These are phyloP conservation scores for Suhomyces bolitotheri DNA, from an alignment of 1,139 yeast genomes.

Conservation along the genomic window DNA sequence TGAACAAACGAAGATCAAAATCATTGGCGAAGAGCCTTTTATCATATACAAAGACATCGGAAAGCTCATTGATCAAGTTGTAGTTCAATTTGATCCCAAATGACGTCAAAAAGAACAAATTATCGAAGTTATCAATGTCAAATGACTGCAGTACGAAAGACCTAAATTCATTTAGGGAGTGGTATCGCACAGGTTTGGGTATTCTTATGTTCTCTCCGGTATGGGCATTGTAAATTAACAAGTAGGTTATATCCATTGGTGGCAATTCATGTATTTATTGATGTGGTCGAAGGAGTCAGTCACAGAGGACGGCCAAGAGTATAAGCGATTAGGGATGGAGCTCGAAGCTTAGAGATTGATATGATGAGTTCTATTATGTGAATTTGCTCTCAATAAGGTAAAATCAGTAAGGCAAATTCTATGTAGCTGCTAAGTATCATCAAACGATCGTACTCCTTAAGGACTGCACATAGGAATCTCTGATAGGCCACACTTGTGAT, in stretches of 20 bases:
- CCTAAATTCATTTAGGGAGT: slow-evolving; percentile 26
- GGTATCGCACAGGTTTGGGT: slow-evolving; percentile 48
- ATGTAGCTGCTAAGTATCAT: too few species aligned
- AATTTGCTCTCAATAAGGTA: too few species aligned
- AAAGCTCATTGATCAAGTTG: slow-evolving; percentile 45
- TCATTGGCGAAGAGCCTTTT: slow-evolving; percentile 45
- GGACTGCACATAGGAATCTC: too few species aligned
- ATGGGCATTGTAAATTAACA: slow-evolving; percentile 43
- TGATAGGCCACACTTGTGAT: too few species aligned
- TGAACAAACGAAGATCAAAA: slow-evolving; percentile 5
- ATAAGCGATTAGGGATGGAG: too few species aligned
- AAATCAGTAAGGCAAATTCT: too few species aligned
- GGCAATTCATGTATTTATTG: slow-evolving; percentile 1
- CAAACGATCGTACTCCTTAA: too few species aligned
- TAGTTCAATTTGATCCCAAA: slow-evolving; percentile 64
- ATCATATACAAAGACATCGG: slow-evolving; percentile 61
- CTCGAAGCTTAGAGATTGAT: too few species aligned
- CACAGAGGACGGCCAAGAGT: too few species aligned
- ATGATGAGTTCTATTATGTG: too few species aligned
- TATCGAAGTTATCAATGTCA: slow-evolving; percentile 27
- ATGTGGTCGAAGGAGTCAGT: background rate
- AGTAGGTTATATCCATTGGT: slow-evolving; percentile 23
- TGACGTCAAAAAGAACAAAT: slow-evolving; percentile 61
- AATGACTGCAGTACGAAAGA: slow-evolving; percentile 19
- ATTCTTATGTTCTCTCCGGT: slow-evolving; percentile 36